Evolutionary conservation across 2,329 filamentous ascomycete genomes (phyloP).

Genomic region (Teratosphaeria nubilosa): DNA sequence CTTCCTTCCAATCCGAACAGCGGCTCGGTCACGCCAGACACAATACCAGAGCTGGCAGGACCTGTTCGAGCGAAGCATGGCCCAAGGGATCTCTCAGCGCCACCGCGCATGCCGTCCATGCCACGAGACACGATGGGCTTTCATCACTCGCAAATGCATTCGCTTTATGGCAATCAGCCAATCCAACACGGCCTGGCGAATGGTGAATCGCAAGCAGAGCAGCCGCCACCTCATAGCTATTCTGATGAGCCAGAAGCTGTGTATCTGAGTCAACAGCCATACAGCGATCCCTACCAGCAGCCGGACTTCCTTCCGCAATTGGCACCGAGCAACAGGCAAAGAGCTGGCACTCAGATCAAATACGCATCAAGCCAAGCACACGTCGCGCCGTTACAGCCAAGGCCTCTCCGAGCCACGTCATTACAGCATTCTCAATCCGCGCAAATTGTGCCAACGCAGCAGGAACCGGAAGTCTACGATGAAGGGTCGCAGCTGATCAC

Average conservation of each 20-base stretch:
- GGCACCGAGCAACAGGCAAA: constrained; percentile 21
- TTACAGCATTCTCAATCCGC: constrained; percentile 37
- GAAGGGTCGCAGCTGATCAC: constrained; percentile 20
- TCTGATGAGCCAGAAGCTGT: background rate
- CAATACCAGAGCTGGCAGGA: constrained; percentile 14
- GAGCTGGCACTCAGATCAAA: constrained; percentile 22
- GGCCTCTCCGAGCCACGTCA: constrained; percentile 16
- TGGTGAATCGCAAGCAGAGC: background rate
- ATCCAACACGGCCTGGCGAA: background rate
- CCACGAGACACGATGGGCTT: constrained; percentile 17
- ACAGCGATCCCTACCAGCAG: constrained; percentile 37
- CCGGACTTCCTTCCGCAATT: constrained; percentile 27
- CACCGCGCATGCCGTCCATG: constrained; percentile 16
- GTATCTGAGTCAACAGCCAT: constrained; percentile 4
- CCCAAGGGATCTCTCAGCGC: constrained; percentile 19
- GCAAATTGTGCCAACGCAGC: constrained; percentile 36
- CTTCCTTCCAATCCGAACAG: constrained; percentile 70
- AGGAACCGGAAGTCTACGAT: constrained; percentile 34
- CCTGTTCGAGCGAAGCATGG: constrained; percentile 25
- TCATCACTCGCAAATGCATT: constrained; percentile 8
- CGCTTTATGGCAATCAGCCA: constrained; percentile 2
- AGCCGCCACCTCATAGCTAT: background rate
- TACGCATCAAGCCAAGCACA: constrained; percentile 8
- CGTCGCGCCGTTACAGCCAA: constrained; percentile 1
- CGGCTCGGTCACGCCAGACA: constrained; percentile 13